phyloP scores from a whole-genome alignment of 352 stramenopile genomes.

The Globisporangium paroecandrum region DNA sequence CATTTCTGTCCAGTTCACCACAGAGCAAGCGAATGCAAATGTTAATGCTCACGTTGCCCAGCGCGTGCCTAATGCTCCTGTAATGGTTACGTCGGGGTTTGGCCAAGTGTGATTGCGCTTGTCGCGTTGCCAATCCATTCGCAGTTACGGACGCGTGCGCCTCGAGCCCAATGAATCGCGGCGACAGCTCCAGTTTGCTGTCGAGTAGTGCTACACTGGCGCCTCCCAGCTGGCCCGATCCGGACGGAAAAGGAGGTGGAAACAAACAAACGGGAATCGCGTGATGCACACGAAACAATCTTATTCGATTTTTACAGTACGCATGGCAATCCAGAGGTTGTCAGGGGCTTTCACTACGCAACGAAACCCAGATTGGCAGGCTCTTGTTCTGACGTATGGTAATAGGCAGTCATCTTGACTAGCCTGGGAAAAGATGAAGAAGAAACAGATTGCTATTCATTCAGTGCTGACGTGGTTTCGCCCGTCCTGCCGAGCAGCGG shows the following conservation, averaged over 20 bases:
- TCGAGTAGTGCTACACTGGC: background rate
- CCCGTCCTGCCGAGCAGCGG: background rate
- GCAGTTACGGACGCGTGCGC: background rate
- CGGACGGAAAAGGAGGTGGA: background rate
- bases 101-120: background rate
- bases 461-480: background rate
- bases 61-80: background rate
- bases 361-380: background rate
- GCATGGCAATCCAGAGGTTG: background rate
- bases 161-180: background rate
- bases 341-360: background rate
- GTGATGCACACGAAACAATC: background rate
- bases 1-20: background rate
- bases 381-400: background rate
- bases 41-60: background rate
- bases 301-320: background rate
- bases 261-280: background rate
- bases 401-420: background rate
- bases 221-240: background rate
- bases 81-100: background rate
- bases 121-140: background rate
- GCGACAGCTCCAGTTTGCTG: background rate
- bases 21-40: background rate
- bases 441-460: background rate
- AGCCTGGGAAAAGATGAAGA: background rate